Evolutionary conservation across 345 rosid species (phyloP).

Genomic region (Noccaea caerulescens): DNA sequence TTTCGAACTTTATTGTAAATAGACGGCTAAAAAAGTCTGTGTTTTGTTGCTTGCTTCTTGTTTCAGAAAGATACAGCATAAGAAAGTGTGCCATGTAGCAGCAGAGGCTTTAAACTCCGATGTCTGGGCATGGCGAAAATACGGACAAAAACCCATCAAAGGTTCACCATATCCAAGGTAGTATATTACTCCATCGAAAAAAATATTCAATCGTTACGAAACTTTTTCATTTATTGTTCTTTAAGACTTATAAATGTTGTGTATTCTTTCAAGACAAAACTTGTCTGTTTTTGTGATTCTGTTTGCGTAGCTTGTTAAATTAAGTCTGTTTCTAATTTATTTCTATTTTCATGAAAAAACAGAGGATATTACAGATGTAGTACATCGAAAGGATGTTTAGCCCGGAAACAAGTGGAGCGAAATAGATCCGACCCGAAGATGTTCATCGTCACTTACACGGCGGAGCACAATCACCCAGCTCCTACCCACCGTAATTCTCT

Average conservation of each 20-base stretch:
- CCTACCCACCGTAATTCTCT: constrained; percentile 95
- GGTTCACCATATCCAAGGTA: constrained; percentile 98
- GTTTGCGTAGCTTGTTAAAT: constrained; percentile 17
- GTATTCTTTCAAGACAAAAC: constrained; percentile 35
- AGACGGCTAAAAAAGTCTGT: constrained; percentile 16
- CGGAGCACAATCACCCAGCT: constrained; percentile 92
- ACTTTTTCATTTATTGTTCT: constrained; percentile 29
- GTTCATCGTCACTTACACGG: constrained; percentile 93
- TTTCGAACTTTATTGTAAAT: background rate
- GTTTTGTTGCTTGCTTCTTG: constrained; percentile 4
- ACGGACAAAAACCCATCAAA: constrained; percentile 99
- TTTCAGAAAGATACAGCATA: constrained; percentile 81
- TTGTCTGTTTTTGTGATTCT: constrained; percentile 35
- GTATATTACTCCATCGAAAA: background rate
- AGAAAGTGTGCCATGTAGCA: constrained; percentile 90
- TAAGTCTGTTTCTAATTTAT: constrained; percentile 20
- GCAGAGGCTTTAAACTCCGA: constrained; percentile 87
- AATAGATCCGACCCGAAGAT: constrained; percentile 92
- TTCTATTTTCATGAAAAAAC: constrained; percentile 35
- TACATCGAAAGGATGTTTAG: constrained; percentile 92
- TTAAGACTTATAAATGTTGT: constrained; percentile 28
- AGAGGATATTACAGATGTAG: constrained; percentile 97
- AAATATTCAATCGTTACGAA: background rate
- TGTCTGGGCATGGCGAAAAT: constrained; percentile 99
- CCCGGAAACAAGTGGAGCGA: constrained; percentile 97